These are phyloP conservation scores for Odontarrhena argentea DNA, from an alignment of 345 rosid species.

Conservation along the genomic window DNA sequence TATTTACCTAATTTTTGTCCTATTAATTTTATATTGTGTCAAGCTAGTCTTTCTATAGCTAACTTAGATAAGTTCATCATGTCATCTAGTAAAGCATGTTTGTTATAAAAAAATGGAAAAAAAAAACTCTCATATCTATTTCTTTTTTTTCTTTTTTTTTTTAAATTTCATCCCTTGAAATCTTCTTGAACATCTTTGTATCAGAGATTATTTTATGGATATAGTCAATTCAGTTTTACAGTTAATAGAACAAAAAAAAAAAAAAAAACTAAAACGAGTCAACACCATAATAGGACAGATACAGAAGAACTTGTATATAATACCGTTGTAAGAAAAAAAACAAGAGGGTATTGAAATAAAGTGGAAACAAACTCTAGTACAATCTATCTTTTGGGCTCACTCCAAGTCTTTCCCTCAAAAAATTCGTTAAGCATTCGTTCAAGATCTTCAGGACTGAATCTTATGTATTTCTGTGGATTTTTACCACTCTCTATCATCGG, in stretches of 20 bases:
- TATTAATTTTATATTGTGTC: too few species aligned
- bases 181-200: too few species aligned
- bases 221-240: background rate
- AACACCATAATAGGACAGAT: background rate
- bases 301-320: constrained; percentile 2
- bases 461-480: constrained; percentile 81
- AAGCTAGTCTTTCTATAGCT: too few species aligned
- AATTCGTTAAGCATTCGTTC: constrained; percentile 91
- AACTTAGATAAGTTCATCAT: too few species aligned
- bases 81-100: too few species aligned
- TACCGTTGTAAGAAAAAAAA: constrained; percentile 9
- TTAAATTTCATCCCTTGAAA: too few species aligned
- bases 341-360: constrained; percentile 18
- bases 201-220: too few species aligned
- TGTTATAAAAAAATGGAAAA: too few species aligned
- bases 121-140: too few species aligned
- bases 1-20: too few species aligned
- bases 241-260: background rate
- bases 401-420: constrained; percentile 90
- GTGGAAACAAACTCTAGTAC: constrained; percentile 11
- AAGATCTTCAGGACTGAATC: constrained; percentile 72
- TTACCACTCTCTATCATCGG: constrained; percentile 87
- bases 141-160: too few species aligned
- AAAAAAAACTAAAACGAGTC: background rate
- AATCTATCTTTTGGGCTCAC: constrained; percentile 68